Evolutionary conservation across 1,284 basidiomycete species (phyloP).

Genomic region (Ganoderma meredithae): DNA sequence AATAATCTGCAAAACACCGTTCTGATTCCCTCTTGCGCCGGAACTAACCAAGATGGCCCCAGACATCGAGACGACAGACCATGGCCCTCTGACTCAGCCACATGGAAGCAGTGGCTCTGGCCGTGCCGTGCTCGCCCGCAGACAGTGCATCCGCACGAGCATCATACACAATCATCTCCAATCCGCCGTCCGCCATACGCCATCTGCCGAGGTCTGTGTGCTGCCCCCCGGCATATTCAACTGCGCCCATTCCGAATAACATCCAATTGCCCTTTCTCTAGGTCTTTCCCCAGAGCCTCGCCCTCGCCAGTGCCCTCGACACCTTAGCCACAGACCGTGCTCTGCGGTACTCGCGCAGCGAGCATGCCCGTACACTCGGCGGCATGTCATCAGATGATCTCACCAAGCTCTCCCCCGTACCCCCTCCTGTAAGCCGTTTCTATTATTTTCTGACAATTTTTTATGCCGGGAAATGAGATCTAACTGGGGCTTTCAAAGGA

Average conservation of each 20-base stretch:
- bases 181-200: constrained; percentile 4
- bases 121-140: neutral
- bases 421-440: constrained; percentile 9
- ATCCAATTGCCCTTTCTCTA: neutral
- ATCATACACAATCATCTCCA: constrained; percentile 30
- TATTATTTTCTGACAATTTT: neutral
- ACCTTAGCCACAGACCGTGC: neutral
- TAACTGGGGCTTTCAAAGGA: constrained; percentile 1
- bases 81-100: neutral
- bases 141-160: constrained; percentile 19
- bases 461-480: neutral
- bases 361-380: constrained; percentile 16
- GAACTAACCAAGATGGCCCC: neutral
- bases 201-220: neutral
- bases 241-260: neutral
- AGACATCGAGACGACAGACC: neutral
- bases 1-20: neutral
- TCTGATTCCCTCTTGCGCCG: neutral
- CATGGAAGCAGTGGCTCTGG: neutral
- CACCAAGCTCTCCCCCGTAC: constrained; percentile 16
- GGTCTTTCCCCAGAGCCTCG: constrained; percentile 21
- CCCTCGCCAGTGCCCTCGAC: constrained; percentile 15
- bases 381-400: constrained; percentile 29
- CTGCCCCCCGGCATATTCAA: neutral
- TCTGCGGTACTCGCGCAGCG: neutral